phyloP scores from a whole-genome alignment of 2,329 filamentous ascomycete species.

The Penicillium sp. region DNA sequence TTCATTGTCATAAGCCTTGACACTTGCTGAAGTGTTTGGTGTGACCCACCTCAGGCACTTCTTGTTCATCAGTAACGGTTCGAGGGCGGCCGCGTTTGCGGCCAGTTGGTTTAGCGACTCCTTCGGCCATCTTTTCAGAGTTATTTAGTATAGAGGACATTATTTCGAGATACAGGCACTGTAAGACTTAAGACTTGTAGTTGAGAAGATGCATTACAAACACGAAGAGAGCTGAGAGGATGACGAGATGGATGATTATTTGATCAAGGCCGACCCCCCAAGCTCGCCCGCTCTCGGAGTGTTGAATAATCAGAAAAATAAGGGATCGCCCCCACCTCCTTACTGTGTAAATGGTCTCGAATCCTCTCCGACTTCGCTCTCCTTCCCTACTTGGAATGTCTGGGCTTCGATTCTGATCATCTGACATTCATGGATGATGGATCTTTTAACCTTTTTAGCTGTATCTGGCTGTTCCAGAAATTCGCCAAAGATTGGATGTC shows the following conservation, averaged over 20 bases:
- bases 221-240: no score
- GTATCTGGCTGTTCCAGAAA: no score
- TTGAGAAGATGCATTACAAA: neutral
- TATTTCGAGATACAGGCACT: neutral
- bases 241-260: neutral
- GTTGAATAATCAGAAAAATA: constrained; percentile 9
- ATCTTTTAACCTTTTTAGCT: no score
- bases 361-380: no score
- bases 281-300: no score
- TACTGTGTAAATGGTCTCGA: no score
- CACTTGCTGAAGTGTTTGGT: neutral
- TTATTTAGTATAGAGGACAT: neutral
- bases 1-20: constrained; percentile 5
- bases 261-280: neutral
- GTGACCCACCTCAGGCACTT: constrained; percentile 24
- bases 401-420: no score
- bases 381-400: no score
- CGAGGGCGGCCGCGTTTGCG: constrained; percentile 28
- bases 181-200: neutral
- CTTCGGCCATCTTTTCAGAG: constrained; percentile 2
- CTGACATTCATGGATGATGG: no score
- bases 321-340: neutral
- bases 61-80: constrained; percentile 19
- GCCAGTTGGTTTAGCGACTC: constrained; percentile 9
- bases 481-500: no score